phyloP scores from a whole-genome alignment of 2,329 filamentous ascomycete species.

The Aspergillus quadrilineatus region DNA sequence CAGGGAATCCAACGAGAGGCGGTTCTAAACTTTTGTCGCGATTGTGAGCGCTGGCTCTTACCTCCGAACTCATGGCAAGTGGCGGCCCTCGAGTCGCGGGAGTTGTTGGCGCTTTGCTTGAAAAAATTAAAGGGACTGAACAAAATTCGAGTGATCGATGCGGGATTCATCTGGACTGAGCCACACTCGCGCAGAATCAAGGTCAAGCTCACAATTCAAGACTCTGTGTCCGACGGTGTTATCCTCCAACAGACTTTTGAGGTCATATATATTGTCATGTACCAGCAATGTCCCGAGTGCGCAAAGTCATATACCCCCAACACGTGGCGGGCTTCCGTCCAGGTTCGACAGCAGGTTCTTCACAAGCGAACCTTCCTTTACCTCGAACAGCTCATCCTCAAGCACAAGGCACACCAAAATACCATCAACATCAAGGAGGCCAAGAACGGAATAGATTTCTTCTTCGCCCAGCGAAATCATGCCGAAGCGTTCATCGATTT shows the following conservation, averaged over 20 bases:
- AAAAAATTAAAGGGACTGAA: constrained; percentile 14
- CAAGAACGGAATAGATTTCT: constrained; percentile 95
- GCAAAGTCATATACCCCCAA: constrained; percentile 95
- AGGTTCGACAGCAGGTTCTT: constrained; percentile 93
- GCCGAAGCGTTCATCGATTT: constrained; percentile 93
- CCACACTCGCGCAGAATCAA: constrained; percentile 17
- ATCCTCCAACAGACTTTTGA: constrained; percentile 16
- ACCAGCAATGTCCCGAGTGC: constrained; percentile 90
- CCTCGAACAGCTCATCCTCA: constrained; percentile 92
- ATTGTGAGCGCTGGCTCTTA: constrained; percentile 16
- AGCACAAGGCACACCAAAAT: constrained; percentile 86
- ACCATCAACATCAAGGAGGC: constrained; percentile 98
- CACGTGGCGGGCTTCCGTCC: constrained; percentile 89
- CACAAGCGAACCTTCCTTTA: constrained; percentile 86
- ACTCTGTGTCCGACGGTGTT: constrained; percentile 11
- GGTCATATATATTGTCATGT: constrained; percentile 15
- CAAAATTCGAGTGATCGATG: constrained; percentile 15
- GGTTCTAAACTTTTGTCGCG: constrained; percentile 13
- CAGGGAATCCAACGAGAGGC: constrained; percentile 15
- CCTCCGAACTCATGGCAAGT: constrained; percentile 11
- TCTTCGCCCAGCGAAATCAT: constrained; percentile 83
- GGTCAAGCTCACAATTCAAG: constrained; percentile 16
- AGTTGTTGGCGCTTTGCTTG: constrained; percentile 14
- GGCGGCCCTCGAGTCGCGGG: constrained; percentile 13
- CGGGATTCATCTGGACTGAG: constrained; percentile 16